Evolutionary conservation across 805 yeast genomes (phyloP).

Genomic region (Jamesozyma lodderae): DNA sequence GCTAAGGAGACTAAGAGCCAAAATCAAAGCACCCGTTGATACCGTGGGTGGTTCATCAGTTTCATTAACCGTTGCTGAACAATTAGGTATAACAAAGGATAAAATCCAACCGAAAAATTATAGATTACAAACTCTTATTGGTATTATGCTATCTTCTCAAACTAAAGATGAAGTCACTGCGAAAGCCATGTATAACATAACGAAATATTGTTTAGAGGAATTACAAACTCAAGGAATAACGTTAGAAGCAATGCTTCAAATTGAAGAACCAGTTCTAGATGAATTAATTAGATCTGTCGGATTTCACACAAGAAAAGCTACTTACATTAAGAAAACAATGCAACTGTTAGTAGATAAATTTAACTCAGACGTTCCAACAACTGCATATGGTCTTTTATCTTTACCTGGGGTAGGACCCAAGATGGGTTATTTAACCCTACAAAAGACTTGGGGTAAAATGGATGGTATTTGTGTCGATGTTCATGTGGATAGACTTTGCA

Average conservation of each 20-base stretch:
- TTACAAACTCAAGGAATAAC: constrained; percentile 42
- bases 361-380: constrained; percentile 66
- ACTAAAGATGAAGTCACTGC: constrained; percentile 84
- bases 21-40: constrained; percentile 76
- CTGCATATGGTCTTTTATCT: constrained; percentile 49
- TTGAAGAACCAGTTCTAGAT: constrained; percentile 52
- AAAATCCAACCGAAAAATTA: constrained; percentile 31
- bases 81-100: constrained; percentile 20
- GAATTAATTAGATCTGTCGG: constrained; percentile 70
- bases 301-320: constrained; percentile 74
- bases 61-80: constrained; percentile 33
- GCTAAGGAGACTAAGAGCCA: constrained; percentile 57
- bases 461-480: constrained; percentile 94
- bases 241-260: constrained; percentile 42
- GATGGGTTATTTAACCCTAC: constrained; percentile 79
- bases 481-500: constrained; percentile 73
- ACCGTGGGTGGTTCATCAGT: constrained; percentile 71
- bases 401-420: constrained; percentile 95
- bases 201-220: constrained; percentile 38
- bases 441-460: constrained; percentile 67
- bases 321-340: constrained; percentile 55
- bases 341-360: constrained; percentile 41
- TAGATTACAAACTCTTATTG: constrained; percentile 67
- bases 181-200: constrained; percentile 57
- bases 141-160: constrained; percentile 83